Base-by-base conservation (phyloP, 345 rosid species). In the Turnera subulata region DNA sequence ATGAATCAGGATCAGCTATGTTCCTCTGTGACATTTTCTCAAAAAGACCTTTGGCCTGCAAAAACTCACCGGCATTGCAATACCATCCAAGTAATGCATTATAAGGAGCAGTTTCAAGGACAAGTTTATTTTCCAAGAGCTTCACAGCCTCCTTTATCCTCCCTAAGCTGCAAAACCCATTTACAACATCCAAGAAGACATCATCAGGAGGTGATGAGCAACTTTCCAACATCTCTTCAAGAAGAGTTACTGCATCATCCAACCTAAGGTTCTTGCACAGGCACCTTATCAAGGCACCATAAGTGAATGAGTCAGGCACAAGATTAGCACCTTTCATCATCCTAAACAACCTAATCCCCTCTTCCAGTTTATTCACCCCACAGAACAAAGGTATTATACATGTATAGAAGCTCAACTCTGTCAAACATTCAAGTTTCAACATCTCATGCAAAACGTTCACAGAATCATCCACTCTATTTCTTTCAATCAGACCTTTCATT, bases 51-150 rank as follows among this genome's bases (percentile, higher is more conserved):
- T 68, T 73, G n/a, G 83, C 88, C 61, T 68, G 13, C 40, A 33
- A 50, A 69, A 73, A 59, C 2, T 68, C 46, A 63, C 63, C 81
- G 20, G 71, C 78, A 58, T 40, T 55, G 63, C 81, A 75, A 63
- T 75, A 82, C 26, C 79, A 62, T 51, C 50, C 61, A 46, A 82
- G 78, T 76, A 82, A 53, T 58, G 73, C 79, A 65, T 77, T 80
- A 50, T 73, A 47, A 16, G 81, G 79, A 68, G 74, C 63, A 59
- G 74, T 64, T 43, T 46, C 46, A 32, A 60, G 29, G 60, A 53
- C 48, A 13, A 68, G 55, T 55, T 73, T 62, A 23, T 64, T 72
- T 78, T 75, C 79, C 78, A 82, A 71, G 38, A 82, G 65, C 50
- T 45, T 49, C 2, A 55, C 23, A 10, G 83, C 75, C 58, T 80